These are phyloP conservation scores for Leishmania guyanensis DNA, from an alignment of 208 protist genomes.

Conservation along the genomic window DNA sequence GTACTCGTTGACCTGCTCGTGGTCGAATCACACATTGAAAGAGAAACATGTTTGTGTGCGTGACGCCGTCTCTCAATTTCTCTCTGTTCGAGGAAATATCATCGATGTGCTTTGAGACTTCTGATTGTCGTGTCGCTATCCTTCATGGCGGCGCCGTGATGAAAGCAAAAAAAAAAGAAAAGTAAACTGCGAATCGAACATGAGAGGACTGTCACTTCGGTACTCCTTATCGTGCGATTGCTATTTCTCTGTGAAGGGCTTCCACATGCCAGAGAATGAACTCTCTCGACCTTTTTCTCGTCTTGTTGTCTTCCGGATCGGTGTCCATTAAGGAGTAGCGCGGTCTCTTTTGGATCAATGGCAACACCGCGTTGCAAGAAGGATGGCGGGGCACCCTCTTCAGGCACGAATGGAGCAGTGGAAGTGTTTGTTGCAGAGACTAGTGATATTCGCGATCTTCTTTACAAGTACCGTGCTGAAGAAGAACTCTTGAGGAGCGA, in stretches of 20 bases:
- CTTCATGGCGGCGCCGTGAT: neutral
- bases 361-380: neutral
- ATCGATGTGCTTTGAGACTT: neutral
- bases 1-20: neutral
- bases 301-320: neutral
- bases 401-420: neutral
- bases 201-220: neutral
- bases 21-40: neutral
- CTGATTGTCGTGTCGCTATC: neutral
- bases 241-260: neutral
- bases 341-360: neutral
- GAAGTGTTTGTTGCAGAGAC: constrained; percentile 13
- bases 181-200: neutral
- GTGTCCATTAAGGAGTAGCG: neutral
- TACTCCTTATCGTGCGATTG: neutral
- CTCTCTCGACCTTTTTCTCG: neutral
- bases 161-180: neutral
- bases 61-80: neutral
- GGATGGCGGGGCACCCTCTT: neutral
- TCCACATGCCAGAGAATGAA: neutral
- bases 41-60: neutral
- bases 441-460: constrained; percentile 19
- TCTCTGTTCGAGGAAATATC: neutral
- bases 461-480: constrained; percentile 12
- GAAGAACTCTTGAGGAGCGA: constrained; percentile 9